Evolutionary conservation across 345 rosid species (phyloP).

Genomic region (Lagerstroemia speciosa): DNA sequence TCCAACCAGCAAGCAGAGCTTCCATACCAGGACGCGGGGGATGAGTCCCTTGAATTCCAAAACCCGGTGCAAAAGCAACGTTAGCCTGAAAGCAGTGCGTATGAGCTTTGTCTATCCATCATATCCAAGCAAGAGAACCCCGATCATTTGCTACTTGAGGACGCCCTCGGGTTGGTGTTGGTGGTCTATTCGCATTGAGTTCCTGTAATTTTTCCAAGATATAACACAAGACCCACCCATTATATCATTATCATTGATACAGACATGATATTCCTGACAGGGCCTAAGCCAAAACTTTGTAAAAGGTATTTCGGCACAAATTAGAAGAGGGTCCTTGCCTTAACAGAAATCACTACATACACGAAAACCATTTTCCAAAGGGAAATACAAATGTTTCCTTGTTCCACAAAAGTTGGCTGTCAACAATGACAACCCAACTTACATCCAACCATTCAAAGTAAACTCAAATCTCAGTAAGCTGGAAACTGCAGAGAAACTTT

Average conservation of each 20-base stretch:
- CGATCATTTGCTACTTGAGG: constrained; percentile 80
- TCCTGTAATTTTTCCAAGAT: constrained; percentile 41
- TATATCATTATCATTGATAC: no score
- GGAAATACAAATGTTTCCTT: neutral
- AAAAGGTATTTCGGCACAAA: neutral
- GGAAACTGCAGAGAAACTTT: neutral
- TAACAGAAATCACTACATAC: neutral
- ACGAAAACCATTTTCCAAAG: neutral
- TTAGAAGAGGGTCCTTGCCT: neutral
- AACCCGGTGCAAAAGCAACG: neutral
- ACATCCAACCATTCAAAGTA: neutral
- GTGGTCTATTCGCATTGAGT: constrained; percentile 87
- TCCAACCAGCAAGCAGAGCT: constrained; percentile 22
- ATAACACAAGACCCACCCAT: no score
- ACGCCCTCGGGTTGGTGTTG: constrained; percentile 96
- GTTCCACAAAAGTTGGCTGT: neutral
- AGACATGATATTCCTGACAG: neutral
- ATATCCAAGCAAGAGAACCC: constrained; percentile 89
- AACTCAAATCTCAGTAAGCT: neutral
- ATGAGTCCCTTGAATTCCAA: constrained; percentile 21
- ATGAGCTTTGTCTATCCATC: neutral
- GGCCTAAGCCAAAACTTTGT: neutral
- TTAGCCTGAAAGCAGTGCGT: neutral
- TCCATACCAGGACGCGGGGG: constrained; percentile 13
- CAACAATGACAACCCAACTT: no score